Conservation (phyloP, 306 rosid genomes). For the Phaseolus lunatus region DNA sequence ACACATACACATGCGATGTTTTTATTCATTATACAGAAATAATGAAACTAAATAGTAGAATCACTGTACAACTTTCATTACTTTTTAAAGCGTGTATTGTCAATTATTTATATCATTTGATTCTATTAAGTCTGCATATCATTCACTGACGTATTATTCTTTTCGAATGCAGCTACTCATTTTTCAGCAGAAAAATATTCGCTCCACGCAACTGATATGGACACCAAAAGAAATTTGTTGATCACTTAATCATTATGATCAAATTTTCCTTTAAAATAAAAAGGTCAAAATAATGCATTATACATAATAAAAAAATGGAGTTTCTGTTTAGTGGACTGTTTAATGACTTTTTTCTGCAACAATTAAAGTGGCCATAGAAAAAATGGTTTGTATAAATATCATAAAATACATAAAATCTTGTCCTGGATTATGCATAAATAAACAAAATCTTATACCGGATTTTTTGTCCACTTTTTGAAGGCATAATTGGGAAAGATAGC, state of each 20-base stretch:
- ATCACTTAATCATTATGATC: background rate
- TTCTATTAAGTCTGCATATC: constrained; percentile 5
- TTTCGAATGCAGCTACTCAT: background rate
- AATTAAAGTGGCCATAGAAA: background rate
- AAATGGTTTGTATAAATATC: background rate
- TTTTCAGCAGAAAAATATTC: constrained; percentile 15
- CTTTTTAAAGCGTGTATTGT: background rate
- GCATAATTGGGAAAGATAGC: background rate
- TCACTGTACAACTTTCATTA: background rate
- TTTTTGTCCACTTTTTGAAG: background rate
- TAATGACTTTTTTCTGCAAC: background rate
- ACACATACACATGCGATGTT: background rate
- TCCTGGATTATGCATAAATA: background rate
- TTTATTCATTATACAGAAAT: background rate
- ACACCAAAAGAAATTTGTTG: background rate
- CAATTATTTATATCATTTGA: constrained; percentile 22
- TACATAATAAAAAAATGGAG: background rate
- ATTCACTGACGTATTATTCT: constrained; percentile 7
- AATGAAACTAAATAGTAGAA: background rate
- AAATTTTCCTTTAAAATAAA: background rate
- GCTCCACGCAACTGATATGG: background rate
- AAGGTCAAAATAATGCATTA: background rate
- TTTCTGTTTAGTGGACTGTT: background rate
- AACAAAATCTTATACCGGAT: background rate
- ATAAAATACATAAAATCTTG: background rate